Evolutionary conservation across 495 filamentous ascomycete genomes (phyloP).

Genomic region (Neurospora intermedia): DNA sequence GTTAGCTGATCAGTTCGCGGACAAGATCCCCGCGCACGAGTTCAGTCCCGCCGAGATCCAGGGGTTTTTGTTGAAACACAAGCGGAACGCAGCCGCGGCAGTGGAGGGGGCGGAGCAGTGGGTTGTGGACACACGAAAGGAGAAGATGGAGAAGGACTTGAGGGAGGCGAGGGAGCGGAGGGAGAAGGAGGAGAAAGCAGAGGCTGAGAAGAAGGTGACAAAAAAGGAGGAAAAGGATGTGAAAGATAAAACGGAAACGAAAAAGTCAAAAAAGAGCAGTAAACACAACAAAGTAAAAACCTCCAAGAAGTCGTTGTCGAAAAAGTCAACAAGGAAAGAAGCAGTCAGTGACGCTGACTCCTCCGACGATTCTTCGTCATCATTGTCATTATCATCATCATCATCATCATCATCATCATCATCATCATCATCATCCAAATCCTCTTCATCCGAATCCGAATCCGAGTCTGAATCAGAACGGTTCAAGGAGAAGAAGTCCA

Average conservation of each 20-base stretch:
- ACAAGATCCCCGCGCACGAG: slow-evolving; percentile 45
- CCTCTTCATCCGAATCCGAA: slow-evolving; percentile 7
- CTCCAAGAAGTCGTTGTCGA: background rate
- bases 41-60: slow-evolving; percentile 73
- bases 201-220: slow-evolving; percentile 15
- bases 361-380: slow-evolving; percentile 6
- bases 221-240: slow-evolving; percentile 11
- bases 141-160: slow-evolving; percentile 45
- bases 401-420: background rate
- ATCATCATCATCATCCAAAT: slow-evolving; percentile 3
- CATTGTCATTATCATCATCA: background rate
- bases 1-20: slow-evolving; percentile 20
- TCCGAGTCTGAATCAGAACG: slow-evolving; percentile 1
- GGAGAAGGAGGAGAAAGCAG: slow-evolving; percentile 27
- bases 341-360: slow-evolving; percentile 3
- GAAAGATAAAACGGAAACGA: slow-evolving; percentile 11
- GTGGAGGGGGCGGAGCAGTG: slow-evolving; percentile 47
- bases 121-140: slow-evolving; percentile 45
- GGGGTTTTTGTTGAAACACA: slow-evolving; percentile 61
- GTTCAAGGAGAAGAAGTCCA: slow-evolving; percentile 9
- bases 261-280: slow-evolving; percentile 5
- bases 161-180: slow-evolving; percentile 35
- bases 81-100: slow-evolving; percentile 48
- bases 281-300: slow-evolving; percentile 2
- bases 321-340: background rate